A percentile compares a stretch with the other conserved stretches of the same genome.
Evolutionary conservation across 2,329 filamentous ascomycete genomes (phyloP).

Genomic region (Hymenoscyphus repandus): DNA sequence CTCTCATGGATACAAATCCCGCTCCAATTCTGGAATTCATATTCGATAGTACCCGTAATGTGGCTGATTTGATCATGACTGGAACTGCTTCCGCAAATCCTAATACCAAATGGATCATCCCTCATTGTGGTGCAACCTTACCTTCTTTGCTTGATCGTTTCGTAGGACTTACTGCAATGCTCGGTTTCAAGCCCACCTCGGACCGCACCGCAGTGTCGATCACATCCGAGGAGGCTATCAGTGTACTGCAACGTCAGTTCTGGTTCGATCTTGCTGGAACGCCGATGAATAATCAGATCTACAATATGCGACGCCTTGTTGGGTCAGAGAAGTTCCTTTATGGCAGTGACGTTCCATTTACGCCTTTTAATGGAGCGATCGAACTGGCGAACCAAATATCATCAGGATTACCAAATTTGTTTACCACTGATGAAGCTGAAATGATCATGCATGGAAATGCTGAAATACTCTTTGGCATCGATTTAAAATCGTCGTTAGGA

Average conservation of each 20-base stretch:
- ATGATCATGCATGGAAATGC: background rate
- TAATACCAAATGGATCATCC: slow-evolving; percentile 12
- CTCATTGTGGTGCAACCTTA: slow-evolving; percentile 7
- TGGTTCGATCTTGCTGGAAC: slow-evolving; percentile 6
- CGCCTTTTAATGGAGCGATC: background rate
- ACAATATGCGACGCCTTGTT: background rate
- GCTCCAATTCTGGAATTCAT: slow-evolving; percentile 41
- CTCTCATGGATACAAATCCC: slow-evolving; percentile 25
- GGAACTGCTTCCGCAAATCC: slow-evolving; percentile 4
- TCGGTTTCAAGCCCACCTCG: background rate
- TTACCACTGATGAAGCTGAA: background rate
- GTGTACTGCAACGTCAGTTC: background rate
- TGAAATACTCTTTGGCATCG: background rate
- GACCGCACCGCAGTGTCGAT: background rate
- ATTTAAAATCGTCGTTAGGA: no score
- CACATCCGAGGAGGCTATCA: background rate
- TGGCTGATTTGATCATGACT: slow-evolving; percentile 9
- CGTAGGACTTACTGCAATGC: background rate
- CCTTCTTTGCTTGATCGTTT: slow-evolving; percentile 10
- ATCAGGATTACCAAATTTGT: background rate
- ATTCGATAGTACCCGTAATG: slow-evolving; percentile 36
- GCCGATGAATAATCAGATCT: background rate
- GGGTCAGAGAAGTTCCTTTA: background rate
- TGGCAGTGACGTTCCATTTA: slow-evolving; percentile 4
- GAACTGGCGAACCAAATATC: background rate